Conservation (phyloP, 176 grass and related monocot genomes). For the Oryza officinalis region DNA sequence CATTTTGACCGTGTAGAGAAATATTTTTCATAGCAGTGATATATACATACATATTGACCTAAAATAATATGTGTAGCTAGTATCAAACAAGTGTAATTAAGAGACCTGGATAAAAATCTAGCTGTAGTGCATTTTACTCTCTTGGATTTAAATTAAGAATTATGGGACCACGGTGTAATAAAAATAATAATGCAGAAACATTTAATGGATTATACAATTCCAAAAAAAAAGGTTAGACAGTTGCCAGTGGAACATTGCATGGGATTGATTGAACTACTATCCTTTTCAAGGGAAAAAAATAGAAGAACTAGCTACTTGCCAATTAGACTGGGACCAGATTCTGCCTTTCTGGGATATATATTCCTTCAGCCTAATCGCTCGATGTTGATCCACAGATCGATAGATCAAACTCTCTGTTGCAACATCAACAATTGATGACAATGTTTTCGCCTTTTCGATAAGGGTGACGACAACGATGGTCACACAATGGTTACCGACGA, state of each 20-base stretch:
- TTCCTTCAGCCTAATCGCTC: neutral
- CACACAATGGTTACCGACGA: neutral
- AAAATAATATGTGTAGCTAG: too few species aligned
- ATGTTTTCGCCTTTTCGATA: neutral
- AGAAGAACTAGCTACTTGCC: neutral
- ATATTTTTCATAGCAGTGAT: too few species aligned
- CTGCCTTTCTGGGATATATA: neutral
- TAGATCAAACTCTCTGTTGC: neutral
- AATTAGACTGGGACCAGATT: neutral
- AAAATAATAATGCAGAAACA: too few species aligned
- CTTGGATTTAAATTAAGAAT: too few species aligned
- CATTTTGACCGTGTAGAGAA: too few species aligned
- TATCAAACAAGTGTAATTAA: too few species aligned
- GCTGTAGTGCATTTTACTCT: too few species aligned
- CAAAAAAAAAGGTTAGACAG: neutral
- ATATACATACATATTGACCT: too few species aligned
- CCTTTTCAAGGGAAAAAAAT: too few species aligned
- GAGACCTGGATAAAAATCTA: too few species aligned
- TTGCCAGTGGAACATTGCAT: slow-evolving; percentile 29
- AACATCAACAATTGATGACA: neutral
- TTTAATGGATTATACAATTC: too few species aligned
- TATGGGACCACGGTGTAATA: too few species aligned
- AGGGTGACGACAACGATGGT: neutral
- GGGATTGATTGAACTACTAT: slow-evolving; percentile 3
- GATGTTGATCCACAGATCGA: slow-evolving; percentile 15